Evolutionary conservation across 23 red algal species (phyloP).

Genomic region (Gracilaria vermiculophylla): DNA sequence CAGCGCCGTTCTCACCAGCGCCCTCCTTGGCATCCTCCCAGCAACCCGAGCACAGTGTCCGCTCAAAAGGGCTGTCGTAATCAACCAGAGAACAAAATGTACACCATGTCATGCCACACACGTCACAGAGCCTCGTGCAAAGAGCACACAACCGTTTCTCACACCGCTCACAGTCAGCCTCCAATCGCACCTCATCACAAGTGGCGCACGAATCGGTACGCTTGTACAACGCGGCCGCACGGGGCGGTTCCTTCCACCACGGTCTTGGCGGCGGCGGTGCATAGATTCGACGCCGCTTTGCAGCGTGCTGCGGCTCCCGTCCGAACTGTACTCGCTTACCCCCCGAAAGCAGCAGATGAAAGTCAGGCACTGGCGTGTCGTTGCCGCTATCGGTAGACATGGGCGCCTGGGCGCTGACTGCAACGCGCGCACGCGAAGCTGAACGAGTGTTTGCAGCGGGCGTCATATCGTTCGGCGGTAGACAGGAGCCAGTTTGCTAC

Average conservation of each 20-base stretch:
- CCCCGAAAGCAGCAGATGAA: background rate
- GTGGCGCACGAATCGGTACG: background rate
- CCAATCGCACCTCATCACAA: background rate
- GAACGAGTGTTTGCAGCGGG: conserved; percentile 9
- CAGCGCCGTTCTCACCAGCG: background rate
- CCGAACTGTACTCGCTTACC: conserved; percentile 12
- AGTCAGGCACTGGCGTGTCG: too few species aligned
- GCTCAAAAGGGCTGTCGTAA: conserved; percentile 17
- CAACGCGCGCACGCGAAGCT: background rate
- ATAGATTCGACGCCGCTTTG: conserved; percentile 4
- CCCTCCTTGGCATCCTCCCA: background rate
- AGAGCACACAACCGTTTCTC: conserved; percentile 8
- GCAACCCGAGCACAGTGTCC: conserved; percentile 3
- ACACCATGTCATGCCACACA: conserved; percentile 27
- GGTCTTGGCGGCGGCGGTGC: conserved; percentile 3
- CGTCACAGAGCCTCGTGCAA: conserved; percentile 25
- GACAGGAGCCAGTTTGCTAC: background rate
- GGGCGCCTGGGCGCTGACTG: background rate
- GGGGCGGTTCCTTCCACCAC: conserved; percentile 11
- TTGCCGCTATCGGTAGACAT: background rate
- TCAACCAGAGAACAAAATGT: conserved; percentile 10
- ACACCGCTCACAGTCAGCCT: conserved; percentile 10
- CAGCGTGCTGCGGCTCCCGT: background rate
- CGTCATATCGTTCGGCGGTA: background rate
- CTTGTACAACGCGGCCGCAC: conserved; percentile 4